phyloP scores from a whole-genome alignment of 2,329 filamentous ascomycete genomes.

The Escovopsis sp. region DNA sequence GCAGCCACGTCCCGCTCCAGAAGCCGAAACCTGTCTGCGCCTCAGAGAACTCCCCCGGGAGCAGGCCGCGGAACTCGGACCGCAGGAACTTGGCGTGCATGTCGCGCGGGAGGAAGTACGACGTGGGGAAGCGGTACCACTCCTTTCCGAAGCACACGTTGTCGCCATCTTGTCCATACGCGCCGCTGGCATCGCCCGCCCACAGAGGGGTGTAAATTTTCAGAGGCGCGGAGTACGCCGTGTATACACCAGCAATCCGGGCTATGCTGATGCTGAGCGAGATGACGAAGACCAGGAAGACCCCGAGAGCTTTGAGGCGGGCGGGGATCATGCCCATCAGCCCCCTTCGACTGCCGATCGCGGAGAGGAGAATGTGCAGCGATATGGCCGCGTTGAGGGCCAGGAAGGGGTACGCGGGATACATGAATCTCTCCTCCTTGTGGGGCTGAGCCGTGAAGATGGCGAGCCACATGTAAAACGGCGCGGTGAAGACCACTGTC shows the following conservation, averaged over 20 bases:
- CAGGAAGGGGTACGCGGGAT: slow-evolving; percentile 82
- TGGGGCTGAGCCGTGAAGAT: slow-evolving; percentile 91
- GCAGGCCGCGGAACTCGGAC: slow-evolving; percentile 74
- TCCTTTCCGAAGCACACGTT: slow-evolving; percentile 86
- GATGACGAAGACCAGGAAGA: slow-evolving; percentile 45
- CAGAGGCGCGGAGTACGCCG: slow-evolving; percentile 71
- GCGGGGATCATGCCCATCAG: slow-evolving; percentile 59
- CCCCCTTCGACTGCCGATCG: slow-evolving; percentile 55
- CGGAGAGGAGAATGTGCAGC: slow-evolving; percentile 64
- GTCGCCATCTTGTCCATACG: slow-evolving; percentile 40
- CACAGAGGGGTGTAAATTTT: slow-evolving; percentile 55
- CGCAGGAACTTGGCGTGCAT: slow-evolving; percentile 82
- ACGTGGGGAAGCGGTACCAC: slow-evolving; percentile 95
- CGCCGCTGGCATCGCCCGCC: slow-evolving; percentile 30
- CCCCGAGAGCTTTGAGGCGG: slow-evolving; percentile 53
- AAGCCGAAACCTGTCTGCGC: slow-evolving; percentile 53
- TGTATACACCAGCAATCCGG: slow-evolving; percentile 62
- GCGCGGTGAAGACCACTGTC: slow-evolving; percentile 61
- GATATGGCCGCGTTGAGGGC: slow-evolving; percentile 78
- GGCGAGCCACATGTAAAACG: slow-evolving; percentile 87
- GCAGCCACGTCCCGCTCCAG: slow-evolving; percentile 71
- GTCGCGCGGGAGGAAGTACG: slow-evolving; percentile 73
- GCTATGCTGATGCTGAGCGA: slow-evolving; percentile 53
- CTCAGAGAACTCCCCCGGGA: slow-evolving; percentile 83
- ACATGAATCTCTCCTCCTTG: slow-evolving; percentile 99